These are phyloP conservation scores for Candida rishiriensis DNA, from an alignment of 805 yeast genomes.

Conservation along the genomic window DNA sequence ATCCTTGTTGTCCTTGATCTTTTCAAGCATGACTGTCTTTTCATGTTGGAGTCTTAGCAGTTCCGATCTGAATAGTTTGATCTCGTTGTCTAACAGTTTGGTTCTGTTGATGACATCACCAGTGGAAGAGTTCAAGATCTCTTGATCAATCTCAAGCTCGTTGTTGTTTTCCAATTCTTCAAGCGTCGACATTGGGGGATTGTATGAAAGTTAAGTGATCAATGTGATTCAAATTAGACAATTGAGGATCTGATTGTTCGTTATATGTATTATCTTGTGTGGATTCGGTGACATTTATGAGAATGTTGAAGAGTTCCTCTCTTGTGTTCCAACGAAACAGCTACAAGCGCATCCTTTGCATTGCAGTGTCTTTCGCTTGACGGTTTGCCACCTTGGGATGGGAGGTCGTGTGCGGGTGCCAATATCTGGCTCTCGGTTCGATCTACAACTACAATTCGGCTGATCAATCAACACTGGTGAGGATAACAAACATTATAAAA, in stretches of 20 bases:
- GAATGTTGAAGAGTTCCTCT: no score
- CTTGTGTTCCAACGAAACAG: no score
- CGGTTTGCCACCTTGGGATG: no score
- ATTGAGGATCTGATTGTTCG: neutral
- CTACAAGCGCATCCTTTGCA: no score
- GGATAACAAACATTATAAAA: no score
- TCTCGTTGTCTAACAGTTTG: conserved; percentile 86
- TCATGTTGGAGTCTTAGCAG: conserved; percentile 87
- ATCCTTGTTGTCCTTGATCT: conserved; percentile 93
- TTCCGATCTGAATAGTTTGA: conserved; percentile 91
- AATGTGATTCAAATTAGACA: neutral
- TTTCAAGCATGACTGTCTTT: conserved; percentile 85
- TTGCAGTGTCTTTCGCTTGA: no score
- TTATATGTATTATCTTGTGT: no score
- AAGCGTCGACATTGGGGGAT: conserved; percentile 62
- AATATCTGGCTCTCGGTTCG: no score
- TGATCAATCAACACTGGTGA: no score
- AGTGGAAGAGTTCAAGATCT: conserved; percentile 71
- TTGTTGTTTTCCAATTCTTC: conserved; percentile 68
- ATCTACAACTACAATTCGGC: no score
- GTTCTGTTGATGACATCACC: conserved; percentile 82
- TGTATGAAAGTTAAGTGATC: neutral
- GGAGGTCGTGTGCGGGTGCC: no score
- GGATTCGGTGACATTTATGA: no score
- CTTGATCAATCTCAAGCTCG: conserved; percentile 70